Base-by-base conservation (phyloP, 208 protist genomes). In the Crithidia acanthocephali region DNA sequence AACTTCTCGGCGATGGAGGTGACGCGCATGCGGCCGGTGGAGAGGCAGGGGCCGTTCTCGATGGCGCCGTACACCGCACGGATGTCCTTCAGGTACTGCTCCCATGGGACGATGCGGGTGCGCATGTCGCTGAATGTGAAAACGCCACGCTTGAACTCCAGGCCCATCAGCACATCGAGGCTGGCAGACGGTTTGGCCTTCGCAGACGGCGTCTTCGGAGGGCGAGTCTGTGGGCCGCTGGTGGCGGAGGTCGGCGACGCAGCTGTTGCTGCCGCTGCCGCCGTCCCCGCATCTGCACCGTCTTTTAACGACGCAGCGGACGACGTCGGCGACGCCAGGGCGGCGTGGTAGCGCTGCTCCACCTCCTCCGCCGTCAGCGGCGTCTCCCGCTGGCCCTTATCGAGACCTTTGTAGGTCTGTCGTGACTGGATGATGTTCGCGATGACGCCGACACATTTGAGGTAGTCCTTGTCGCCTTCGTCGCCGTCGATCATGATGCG, bases 1-100 rank as follows among this genome's bases (percentile, higher is more conserved):
- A 93, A 94, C 66, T 96, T 96, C 56, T 95, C 80, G 1, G 80
- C 72, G 40, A 96, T 79, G 25, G 87, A 80, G 13, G 81, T 92
- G 13, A 96, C 79, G 28, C 92, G 88, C 47, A 78, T 85, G 52
- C 89, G 82, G 13, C 86, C 89, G 9, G 85, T 88, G 47, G 87
- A 93, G 50, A 96, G 85, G 72, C 92, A 96, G 11, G 92, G 92
- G 16, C 92, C 92, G 52, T 84, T 92, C 56, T 96, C 92, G 58
- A 96, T 92, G 32, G 80, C 86, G 16, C 64, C 74, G 66, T 89
- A 96, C 18, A 93, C 80, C 0, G 74, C 67, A 11, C 76, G 63
- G 13, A 96, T 80, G 61, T 94, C 84, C 25, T 72, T 72, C 44
- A 95, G 69, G 67, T 93, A 96, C 64, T 83, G 72, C 61, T 84